Evolutionary conservation across 2,329 filamentous ascomycete genomes (phyloP).

Genomic region (Cercospora beticola): DNA sequence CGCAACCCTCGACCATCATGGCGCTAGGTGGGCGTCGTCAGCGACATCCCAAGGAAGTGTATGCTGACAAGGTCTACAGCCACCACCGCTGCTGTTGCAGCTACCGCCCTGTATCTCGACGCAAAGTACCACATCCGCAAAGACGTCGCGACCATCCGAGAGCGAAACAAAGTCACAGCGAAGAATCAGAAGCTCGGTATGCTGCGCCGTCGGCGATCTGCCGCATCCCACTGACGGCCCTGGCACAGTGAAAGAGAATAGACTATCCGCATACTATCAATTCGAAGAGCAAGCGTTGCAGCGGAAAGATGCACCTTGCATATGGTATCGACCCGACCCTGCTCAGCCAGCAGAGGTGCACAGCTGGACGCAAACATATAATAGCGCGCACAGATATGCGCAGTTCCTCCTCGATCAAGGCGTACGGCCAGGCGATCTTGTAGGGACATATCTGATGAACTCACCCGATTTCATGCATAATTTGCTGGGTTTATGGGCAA

Average conservation of each 20-base stretch:
- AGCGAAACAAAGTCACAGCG: conserved; percentile 13
- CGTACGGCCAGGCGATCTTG: conserved; percentile 37
- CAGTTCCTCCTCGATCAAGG: conserved; percentile 56
- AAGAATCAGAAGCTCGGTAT: conserved; percentile 13
- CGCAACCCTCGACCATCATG: not conserved
- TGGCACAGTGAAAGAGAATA: conserved; percentile 50
- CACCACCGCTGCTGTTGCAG: conserved; percentile 40
- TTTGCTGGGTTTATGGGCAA: conserved; percentile 34
- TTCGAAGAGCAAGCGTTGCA: conserved; percentile 53
- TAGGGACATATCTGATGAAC: conserved; percentile 39
- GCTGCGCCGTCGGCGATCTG: not conserved
- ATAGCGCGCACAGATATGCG: conserved; percentile 60
- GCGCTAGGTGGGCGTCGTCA: conserved; percentile 5
- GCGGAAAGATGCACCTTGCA: conserved; percentile 49
- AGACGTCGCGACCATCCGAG: conserved; percentile 54
- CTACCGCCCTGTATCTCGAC: conserved; percentile 71
- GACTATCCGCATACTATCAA: conserved; percentile 63
- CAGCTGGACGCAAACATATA: conserved; percentile 58
- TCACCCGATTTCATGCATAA: conserved; percentile 39
- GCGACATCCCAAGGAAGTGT: not conserved
- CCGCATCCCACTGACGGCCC: conserved; percentile 11
- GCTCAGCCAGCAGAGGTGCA: conserved; percentile 40
- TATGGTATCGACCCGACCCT: conserved; percentile 65
- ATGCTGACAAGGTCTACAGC: conserved; percentile 11
- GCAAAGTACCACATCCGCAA: conserved; percentile 67